These are phyloP conservation scores for Phytophthora tubulina DNA, from an alignment of 352 stramenopile genomes.

Conservation along the genomic window DNA sequence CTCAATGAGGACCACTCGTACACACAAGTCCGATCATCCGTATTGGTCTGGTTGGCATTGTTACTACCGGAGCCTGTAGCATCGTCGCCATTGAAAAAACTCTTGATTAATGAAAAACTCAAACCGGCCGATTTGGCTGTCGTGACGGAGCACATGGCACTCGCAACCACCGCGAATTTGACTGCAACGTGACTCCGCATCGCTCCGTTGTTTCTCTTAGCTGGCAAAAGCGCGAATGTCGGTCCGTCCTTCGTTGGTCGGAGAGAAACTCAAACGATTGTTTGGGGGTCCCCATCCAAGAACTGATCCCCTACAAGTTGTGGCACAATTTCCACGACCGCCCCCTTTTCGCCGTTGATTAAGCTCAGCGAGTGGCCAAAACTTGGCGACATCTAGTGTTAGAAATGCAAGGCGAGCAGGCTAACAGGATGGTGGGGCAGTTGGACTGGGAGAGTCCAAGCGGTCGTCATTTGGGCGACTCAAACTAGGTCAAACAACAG, in stretches of 20 bases:
- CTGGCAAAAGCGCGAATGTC: slow-evolving; percentile 34
- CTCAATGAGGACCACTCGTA: slow-evolving; percentile 46
- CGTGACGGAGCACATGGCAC: slow-evolving; percentile 25
- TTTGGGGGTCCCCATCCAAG: slow-evolving; percentile 22
- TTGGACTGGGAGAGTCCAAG: neutral
- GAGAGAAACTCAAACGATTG: neutral
- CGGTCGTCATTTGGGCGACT: neutral
- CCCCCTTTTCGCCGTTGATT: neutral
- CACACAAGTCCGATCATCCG: slow-evolving; percentile 52
- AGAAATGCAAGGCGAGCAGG: slow-evolving; percentile 27
- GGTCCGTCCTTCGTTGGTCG: slow-evolving; percentile 5
- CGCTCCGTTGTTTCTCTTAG: neutral
- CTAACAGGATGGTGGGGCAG: slow-evolving; percentile 17
- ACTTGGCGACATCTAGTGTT: slow-evolving; percentile 11
- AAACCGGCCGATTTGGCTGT: slow-evolving; percentile 18
- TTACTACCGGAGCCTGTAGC: slow-evolving; percentile 15
- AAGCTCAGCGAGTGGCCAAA: neutral
- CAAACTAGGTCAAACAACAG: no score
- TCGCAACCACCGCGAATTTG: slow-evolving; percentile 30
- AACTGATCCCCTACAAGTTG: neutral
- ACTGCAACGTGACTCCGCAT: slow-evolving; percentile 24
- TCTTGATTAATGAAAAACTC: slow-evolving; percentile 21
- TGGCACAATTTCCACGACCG: slow-evolving; percentile 5
- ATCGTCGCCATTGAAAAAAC: slow-evolving; percentile 39
- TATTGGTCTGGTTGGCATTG: slow-evolving; percentile 10